Evolutionary conservation across 441 rosid species (phyloP).

Genomic region (Oxalis stricta): DNA sequence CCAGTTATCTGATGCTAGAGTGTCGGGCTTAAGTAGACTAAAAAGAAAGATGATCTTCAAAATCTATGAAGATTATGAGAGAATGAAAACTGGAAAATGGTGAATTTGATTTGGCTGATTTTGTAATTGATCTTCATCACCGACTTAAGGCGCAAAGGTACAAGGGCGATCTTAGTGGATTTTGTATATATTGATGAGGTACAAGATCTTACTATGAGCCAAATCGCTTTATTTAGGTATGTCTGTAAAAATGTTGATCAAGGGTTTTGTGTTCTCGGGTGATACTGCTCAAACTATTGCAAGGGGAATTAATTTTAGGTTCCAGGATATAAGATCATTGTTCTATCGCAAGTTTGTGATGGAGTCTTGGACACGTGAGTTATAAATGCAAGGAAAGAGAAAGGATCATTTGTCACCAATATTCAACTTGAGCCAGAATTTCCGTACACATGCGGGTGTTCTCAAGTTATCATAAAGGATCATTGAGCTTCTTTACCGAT

Average conservation of each 20-base stretch:
- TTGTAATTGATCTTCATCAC: slow-evolving; percentile 38
- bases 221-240: slow-evolving; percentile 34
- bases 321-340: slow-evolving; percentile 18
- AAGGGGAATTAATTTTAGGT: slow-evolving; percentile 17
- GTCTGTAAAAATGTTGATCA: slow-evolving; percentile 24
- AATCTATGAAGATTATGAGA: slow-evolving; percentile 30
- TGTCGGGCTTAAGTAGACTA: slow-evolving; percentile 17
- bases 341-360: slow-evolving; percentile 27
- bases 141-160: slow-evolving; percentile 17
- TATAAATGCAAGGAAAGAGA: slow-evolving; percentile 10
- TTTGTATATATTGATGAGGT: slow-evolving; percentile 54
- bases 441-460: slow-evolving; percentile 41
- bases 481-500: slow-evolving; percentile 32
- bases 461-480: slow-evolving; percentile 40
- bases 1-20: slow-evolving; percentile 17
- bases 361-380: slow-evolving; percentile 6
- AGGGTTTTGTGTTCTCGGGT: slow-evolving; percentile 42
- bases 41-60: slow-evolving; percentile 25
- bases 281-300: slow-evolving; percentile 40
- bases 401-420: slow-evolving; percentile 25
- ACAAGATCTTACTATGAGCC: slow-evolving; percentile 54
- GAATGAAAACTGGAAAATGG: slow-evolving; percentile 26
- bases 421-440: slow-evolving; percentile 37
- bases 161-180: slow-evolving; percentile 19
- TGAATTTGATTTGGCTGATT: slow-evolving; percentile 42